Evolutionary conservation across 805 yeast species (phyloP).

Genomic region (Barnettozyma siamensis): DNA sequence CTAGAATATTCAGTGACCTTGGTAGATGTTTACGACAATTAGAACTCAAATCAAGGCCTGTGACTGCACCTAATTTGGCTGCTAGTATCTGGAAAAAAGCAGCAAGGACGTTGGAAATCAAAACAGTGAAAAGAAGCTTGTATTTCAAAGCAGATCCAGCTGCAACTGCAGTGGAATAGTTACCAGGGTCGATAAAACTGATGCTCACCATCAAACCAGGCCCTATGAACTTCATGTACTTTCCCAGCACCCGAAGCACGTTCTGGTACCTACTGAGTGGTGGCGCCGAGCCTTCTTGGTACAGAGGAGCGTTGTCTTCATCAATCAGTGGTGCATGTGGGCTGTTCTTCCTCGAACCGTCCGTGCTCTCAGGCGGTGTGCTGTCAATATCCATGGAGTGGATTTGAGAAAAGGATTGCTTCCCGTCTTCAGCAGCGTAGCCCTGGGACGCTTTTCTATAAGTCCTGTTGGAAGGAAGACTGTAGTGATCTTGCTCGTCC

Average conservation of each 20-base stretch:
- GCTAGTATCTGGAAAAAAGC: conserved; percentile 80
- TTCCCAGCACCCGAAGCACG: conserved; percentile 2
- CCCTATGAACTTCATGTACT: conserved; percentile 66
- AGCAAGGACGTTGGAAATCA: conserved; percentile 80
- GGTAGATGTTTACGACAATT: conserved; percentile 77
- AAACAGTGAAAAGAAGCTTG: conserved; percentile 68
- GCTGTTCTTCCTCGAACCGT: neutral
- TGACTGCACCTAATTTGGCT: conserved; percentile 86
- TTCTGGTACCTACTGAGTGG: conserved; percentile 5
- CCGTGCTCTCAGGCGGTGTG: neutral
- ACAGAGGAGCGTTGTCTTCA: neutral
- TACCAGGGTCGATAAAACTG: conserved; percentile 97
- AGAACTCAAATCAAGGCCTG: conserved; percentile 88
- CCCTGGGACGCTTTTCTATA: neutral
- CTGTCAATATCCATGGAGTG: conserved; percentile 1
- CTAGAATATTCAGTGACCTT: conserved; percentile 46
- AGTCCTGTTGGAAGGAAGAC: neutral
- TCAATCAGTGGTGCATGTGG: neutral
- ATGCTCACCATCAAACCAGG: conserved; percentile 95
- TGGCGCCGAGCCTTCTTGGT: neutral
- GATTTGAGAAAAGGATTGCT: neutral
- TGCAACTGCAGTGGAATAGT: conserved; percentile 90
- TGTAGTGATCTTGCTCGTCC: conserved; percentile 10
- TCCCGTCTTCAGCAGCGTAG: neutral
- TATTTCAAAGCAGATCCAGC: conserved; percentile 87